Conservation (phyloP, 148 eudicot genomes). For the Oxyria digyna region DNA sequence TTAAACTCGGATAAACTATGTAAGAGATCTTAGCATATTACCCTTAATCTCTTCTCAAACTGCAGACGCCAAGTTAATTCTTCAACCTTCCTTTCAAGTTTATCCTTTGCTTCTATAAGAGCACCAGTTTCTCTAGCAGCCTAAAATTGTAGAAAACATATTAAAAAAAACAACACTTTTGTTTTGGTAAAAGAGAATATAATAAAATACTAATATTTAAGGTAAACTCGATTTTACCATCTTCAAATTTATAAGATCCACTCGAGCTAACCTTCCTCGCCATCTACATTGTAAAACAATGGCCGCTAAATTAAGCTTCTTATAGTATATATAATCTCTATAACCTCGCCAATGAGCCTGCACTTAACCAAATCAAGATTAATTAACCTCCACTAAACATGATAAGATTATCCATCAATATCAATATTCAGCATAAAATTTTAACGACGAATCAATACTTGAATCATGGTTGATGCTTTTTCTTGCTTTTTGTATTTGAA, state of each 20-base stretch:
- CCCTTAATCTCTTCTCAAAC: slow-evolving; percentile 80
- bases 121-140: slow-evolving; percentile 83
- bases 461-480: slow-evolving; percentile 52
- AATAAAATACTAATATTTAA: background rate
- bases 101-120: slow-evolving; percentile 74
- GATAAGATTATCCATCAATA: background rate
- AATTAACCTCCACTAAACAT: slow-evolving; percentile 1
- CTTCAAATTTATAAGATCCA: slow-evolving; percentile 60
- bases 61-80: slow-evolving; percentile 75
- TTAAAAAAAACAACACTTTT: background rate
- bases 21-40: slow-evolving; percentile 20
- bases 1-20: background rate
- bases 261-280: slow-evolving; percentile 63
- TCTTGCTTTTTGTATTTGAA: slow-evolving; percentile 51
- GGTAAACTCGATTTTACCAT: slow-evolving; percentile 76
- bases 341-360: slow-evolving; percentile 84
- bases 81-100: slow-evolving; percentile 82
- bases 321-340: slow-evolving; percentile 39
- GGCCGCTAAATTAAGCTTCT: slow-evolving; percentile 55
- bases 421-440: background rate
- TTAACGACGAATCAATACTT: slow-evolving; percentile 17
- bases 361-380: slow-evolving; percentile 14
- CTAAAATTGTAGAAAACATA: slow-evolving; percentile 25
- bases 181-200: background rate
- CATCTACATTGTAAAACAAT: slow-evolving; percentile 68